A percentile compares a stretch with the other conserved stretches of the same genome.
Conservation (phyloP, 805 yeast species). For the Pichia rugopelliculosa region DNA sequence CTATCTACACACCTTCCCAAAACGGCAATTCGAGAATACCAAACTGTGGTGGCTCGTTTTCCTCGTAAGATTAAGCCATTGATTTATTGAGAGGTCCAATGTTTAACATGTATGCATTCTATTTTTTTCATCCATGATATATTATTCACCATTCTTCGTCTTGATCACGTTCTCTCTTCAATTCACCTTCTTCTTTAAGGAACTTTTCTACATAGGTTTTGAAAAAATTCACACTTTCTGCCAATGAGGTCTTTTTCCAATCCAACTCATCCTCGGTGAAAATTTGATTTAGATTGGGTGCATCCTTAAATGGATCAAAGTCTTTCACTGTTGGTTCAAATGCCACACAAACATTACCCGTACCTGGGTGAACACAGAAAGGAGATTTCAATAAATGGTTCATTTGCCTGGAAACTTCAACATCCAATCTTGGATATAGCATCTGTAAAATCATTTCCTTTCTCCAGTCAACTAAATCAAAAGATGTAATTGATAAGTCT, state of each 20-base stretch:
- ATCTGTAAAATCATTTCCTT: constrained; percentile 72
- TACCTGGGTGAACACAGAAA: constrained; percentile 92
- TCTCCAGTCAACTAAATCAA: constrained; percentile 57
- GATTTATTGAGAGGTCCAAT: no score
- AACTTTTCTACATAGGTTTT: constrained; percentile 3
- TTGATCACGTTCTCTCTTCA: background rate
- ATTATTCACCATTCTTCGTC: background rate
- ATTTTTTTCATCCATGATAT: background rate
- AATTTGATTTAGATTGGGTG: constrained; percentile 66
- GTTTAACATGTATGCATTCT: no score
- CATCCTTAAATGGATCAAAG: constrained; percentile 64
- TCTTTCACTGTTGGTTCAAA: constrained; percentile 45
- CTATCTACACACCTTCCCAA: background rate
- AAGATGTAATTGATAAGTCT: constrained; percentile 28
- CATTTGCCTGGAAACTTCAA: constrained; percentile 83
- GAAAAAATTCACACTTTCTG: constrained; percentile 7
- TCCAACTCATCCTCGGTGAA: constrained; percentile 56
- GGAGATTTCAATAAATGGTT: constrained; percentile 94
- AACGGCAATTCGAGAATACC: background rate
- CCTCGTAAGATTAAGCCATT: no score
- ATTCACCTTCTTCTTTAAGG: constrained; percentile 3
- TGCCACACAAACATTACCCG: constrained; percentile 94
- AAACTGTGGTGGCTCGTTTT: background rate
- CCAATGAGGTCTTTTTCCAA: constrained; percentile 57
- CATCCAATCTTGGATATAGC: constrained; percentile 87